Evolutionary conservation across 2,329 filamentous ascomycete genomes (phyloP).

Genomic region (Colletotrichum endophyticum): DNA sequence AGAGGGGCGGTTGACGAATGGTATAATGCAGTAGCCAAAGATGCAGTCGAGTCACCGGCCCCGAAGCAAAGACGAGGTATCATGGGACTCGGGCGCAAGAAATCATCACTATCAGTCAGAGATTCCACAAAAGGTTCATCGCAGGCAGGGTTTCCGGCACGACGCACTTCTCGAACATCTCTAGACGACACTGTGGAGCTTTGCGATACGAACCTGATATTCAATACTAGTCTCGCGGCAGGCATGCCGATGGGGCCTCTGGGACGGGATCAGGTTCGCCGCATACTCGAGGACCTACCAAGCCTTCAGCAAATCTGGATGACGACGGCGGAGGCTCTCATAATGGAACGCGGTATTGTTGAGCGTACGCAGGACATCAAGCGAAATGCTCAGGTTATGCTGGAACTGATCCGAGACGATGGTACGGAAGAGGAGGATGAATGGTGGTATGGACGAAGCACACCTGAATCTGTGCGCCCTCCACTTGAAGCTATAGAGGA

Average conservation of each 20-base stretch:
- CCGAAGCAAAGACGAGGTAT: constrained; percentile 57
- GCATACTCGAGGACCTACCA: constrained; percentile 60
- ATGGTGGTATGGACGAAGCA: constrained; percentile 63
- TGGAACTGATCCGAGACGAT: constrained; percentile 69
- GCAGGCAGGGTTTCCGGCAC: constrained; percentile 5
- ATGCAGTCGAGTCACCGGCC: constrained; percentile 42
- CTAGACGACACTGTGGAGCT: background rate
- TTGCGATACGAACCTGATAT: constrained; percentile 41
- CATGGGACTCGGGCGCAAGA: constrained; percentile 62
- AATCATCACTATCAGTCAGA: constrained; percentile 46
- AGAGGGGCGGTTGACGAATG: constrained; percentile 64
- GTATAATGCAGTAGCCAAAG: constrained; percentile 58
- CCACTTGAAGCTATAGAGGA: constrained; percentile 57
- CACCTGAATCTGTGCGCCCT: constrained; percentile 60
- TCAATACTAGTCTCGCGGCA: constrained; percentile 62
- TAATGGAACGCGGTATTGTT: constrained; percentile 64
- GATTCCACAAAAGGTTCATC: constrained; percentile 30
- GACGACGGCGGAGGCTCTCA: constrained; percentile 66
- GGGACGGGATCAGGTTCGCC: constrained; percentile 52
- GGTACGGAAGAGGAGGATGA: constrained; percentile 64
- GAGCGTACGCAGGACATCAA: constrained; percentile 64
- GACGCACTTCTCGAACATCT: background rate
- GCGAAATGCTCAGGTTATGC: constrained; percentile 65
- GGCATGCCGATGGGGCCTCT: constrained; percentile 68
- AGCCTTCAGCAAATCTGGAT: constrained; percentile 65